A percentile compares a stretch with the other conserved stretches of the same genome.
phyloP scores from a whole-genome alignment of 2,329 filamentous ascomycete genomes.

The Basipetospora chlamydospora region DNA sequence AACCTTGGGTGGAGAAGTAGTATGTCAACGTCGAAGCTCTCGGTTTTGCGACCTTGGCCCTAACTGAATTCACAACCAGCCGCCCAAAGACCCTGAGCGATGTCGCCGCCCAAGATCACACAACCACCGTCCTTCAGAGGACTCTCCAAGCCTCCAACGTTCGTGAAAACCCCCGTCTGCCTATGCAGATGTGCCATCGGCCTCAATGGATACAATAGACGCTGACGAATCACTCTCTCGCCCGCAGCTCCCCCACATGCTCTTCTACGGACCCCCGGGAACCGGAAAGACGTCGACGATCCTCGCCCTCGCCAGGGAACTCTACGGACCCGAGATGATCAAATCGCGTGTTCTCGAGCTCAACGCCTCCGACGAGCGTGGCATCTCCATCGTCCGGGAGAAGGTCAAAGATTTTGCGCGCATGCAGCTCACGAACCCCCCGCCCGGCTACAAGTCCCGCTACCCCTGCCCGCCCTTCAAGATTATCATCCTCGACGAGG shows the following conservation, averaged over 20 bases:
- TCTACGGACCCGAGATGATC: slow-evolving; percentile 90
- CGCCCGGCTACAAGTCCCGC: slow-evolving; percentile 49
- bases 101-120: slow-evolving; percentile 96
- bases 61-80: slow-evolving; percentile 28
- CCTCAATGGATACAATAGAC: too few species aligned
- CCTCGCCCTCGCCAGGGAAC: slow-evolving; percentile 88
- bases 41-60: slow-evolving; percentile 1
- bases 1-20: slow-evolving; percentile 99
- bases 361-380: slow-evolving; percentile 97
- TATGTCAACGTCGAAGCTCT: slow-evolving; percentile 28
- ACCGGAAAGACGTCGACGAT: slow-evolving; percentile 98
- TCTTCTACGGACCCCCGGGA: slow-evolving; percentile 95
- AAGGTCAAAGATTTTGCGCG: slow-evolving; percentile 98
- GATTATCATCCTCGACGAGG: slow-evolving; percentile 96
- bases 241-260: slow-evolving; percentile 79
- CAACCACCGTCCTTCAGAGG: slow-evolving; percentile 78
- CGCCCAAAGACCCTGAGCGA: slow-evolving; percentile 88
- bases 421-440: slow-evolving; percentile 78
- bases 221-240: slow-evolving; percentile 7
- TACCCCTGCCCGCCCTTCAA: slow-evolving; percentile 98
- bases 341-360: slow-evolving; percentile 93
- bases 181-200: too few species aligned
- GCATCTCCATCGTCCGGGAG: slow-evolving; percentile 90
- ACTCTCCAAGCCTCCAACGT: slow-evolving; percentile 92
- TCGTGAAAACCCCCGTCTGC: slow-evolving; percentile 11